Evolutionary conservation across 2,329 filamentous ascomycete species (phyloP), one percentile per base, ranked within the genome.

Genomic region (Basipetospora sp.): DNA sequence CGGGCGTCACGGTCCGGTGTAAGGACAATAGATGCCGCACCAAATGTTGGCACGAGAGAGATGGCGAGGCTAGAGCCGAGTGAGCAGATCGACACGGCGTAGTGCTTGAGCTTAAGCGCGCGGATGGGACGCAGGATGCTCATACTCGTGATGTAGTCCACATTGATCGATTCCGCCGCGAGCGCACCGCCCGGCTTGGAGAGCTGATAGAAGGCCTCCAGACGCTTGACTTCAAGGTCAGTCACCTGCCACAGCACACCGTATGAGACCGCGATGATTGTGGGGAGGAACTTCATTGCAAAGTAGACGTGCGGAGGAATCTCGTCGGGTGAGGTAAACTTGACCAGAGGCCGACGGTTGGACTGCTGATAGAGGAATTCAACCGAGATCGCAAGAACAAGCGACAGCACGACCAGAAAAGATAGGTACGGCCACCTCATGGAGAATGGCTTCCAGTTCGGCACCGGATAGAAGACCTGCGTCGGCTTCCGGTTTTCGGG

Each of bases 101-200:
- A 80, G 47, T 85, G 80, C 31, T 64, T 65, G 44, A 71, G 67
- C 42, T 62, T 62, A 3, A 82, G 48, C 1, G 79, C 78, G 32
- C 68, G 63, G 4, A 83, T 53, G 0, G 80, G 80, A 3, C 77
- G 66, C 28, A 78, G 55, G 48, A 80, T 73, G 47, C 68, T 75
- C 57, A 78, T 71, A 46, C 73, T 68, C 4, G 78, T 82, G 31
- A 81, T 65, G 42, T 85, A 85, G 52, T 83, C 77, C 43, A 81
- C 77, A 44, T 83, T 84, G 48, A 85, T 69, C 0, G 75, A 80
- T 49, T 74, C 69, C 28, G 68, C 69, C 0, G 75, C 76, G 15
- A 75, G 55, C 1, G 76, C 73, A 11, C 76, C 76, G 3, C 63
- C 64, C 3, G 65, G 59, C 43, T 65, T 71, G 3, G 74, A 77